Evolutionary conservation across 768 basidiomycete genomes (phyloP), one percentile per base, ranked within the genome.

Genomic region (Coprinopsis strossmayeri): DNA sequence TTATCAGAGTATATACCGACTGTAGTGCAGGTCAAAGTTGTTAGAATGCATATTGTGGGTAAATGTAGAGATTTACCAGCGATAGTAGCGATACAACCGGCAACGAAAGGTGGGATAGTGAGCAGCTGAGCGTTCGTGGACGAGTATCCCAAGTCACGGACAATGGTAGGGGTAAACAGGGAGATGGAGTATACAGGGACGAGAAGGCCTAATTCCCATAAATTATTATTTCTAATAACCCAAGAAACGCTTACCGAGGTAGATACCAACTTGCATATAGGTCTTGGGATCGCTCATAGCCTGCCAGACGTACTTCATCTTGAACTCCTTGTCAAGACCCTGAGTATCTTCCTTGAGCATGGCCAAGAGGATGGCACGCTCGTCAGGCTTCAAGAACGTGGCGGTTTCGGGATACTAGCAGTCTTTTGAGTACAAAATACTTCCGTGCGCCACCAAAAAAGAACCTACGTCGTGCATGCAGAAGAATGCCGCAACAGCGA

Each of bases 391-490:
- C 49, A 82, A 61, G 64, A 81, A 83, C 20, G 62, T 67, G 10
- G 80, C 80, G 1, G 79, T 82, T 53, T 75, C 73, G 21, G 80
- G 78, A 59, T 76, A 81, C 75, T 77, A 50, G 30, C 13, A 24
- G 5, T 15, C 12, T 2, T 21, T 20, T 41, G 7, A 34, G 24
- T 17, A 10, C 18, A 17, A 38, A 7, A 32, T 15, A 7, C 30
- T 7, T 32, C 30, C 7, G 30, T 32, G 30, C 9, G n/a, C n/a
- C n/a, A n/a, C n/a, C n/a, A n/a, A 7, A 15, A 32, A 32, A 32
- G 30, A 17, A 37, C 72, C 34, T 46, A 76, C 76, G 59, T 81
- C 78, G 50, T 80, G 63, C 65, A 82, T 74, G 59, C 69, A 69
- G 58, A 76, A 81, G 58, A 69, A 80, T 30, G 75, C 64, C 0